phyloP scores from a whole-genome alignment of 345 rosid species.

The Citrus maxima region DNA sequence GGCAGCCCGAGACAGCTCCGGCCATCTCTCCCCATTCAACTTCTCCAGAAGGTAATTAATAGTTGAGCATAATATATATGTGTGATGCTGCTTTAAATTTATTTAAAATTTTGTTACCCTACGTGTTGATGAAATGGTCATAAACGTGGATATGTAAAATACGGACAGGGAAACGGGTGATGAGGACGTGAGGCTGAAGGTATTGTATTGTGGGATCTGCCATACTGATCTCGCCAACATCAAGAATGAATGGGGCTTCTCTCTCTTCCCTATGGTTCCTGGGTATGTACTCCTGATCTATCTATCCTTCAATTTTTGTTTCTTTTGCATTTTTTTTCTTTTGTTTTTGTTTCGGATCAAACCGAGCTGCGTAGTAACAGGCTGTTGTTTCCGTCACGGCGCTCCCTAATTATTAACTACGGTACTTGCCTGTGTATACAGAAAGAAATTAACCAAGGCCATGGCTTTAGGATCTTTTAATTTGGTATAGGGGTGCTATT shows the following conservation, averaged over 20 bases:
- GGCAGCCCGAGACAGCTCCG: slow-evolving; percentile 47
- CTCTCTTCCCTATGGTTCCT: slow-evolving; percentile 37
- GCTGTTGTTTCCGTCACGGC: no score
- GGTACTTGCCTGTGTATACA: no score
- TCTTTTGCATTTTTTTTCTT: no score
- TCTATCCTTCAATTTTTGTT: not conserved
- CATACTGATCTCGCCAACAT: slow-evolving; percentile 33
- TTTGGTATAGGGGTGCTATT: no score
- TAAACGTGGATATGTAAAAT: not conserved
- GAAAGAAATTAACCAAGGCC: no score
- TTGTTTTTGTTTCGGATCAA: no score
- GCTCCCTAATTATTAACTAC: no score
- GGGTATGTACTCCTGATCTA: slow-evolving; percentile 21
- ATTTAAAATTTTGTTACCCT: no score
- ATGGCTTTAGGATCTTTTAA: no score
- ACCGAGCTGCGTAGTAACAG: no score
- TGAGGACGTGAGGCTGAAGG: slow-evolving; percentile 32
- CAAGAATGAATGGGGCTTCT: slow-evolving; percentile 33
- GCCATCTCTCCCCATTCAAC: slow-evolving; percentile 43
- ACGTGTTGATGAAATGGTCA: not conserved
- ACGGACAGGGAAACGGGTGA: slow-evolving; percentile 26
- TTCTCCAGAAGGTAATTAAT: slow-evolving; percentile 46
- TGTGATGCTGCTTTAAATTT: no score
- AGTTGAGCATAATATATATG: no score
- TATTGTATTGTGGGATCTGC: slow-evolving; percentile 42